phyloP scores from a whole-genome alignment of 176 grass and related monocot genomes.

The Themeda triandra region DNA sequence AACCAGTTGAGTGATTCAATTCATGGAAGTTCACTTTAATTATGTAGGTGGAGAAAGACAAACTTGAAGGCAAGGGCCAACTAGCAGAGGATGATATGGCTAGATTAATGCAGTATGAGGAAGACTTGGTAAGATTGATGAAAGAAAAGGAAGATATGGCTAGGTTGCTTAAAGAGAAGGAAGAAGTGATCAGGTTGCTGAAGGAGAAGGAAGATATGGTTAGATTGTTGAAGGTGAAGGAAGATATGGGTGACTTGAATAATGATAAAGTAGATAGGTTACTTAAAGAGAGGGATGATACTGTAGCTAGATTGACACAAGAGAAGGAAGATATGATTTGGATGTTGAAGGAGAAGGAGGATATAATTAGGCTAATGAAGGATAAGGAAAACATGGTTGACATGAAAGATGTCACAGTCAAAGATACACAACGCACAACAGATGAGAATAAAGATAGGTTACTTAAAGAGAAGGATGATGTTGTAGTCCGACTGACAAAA shows the following conservation, averaged over 20 bases:
- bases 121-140: constrained; percentile 44
- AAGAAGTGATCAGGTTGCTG: constrained; percentile 60
- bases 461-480: constrained; percentile 67
- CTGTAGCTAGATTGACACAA: constrained; percentile 28
- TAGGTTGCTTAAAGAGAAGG: constrained; percentile 44
- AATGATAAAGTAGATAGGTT: constrained; percentile 3
- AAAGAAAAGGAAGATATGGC: constrained; percentile 48
- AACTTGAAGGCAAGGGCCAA: constrained; percentile 17
- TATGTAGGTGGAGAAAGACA: constrained; percentile 42
- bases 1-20: not conserved
- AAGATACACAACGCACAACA: not conserved
- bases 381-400: constrained; percentile 33
- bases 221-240: constrained; percentile 44
- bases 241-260: constrained; percentile 34
- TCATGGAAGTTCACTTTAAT: constrained; percentile 24
- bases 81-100: constrained; percentile 29
- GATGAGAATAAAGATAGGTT: constrained; percentile 50
- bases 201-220: constrained; percentile 89
- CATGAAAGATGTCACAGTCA: constrained; percentile 30
- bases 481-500: constrained; percentile 26
- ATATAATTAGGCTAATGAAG: constrained; percentile 62
- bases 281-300: constrained; percentile 51
- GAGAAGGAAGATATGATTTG: constrained; percentile 46
- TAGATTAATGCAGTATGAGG: constrained; percentile 37
- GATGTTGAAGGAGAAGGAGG: constrained; percentile 49